These are phyloP conservation scores for Cyberlindnera saturnus DNA, from an alignment of 805 yeast species.

Conservation along the genomic window DNA sequence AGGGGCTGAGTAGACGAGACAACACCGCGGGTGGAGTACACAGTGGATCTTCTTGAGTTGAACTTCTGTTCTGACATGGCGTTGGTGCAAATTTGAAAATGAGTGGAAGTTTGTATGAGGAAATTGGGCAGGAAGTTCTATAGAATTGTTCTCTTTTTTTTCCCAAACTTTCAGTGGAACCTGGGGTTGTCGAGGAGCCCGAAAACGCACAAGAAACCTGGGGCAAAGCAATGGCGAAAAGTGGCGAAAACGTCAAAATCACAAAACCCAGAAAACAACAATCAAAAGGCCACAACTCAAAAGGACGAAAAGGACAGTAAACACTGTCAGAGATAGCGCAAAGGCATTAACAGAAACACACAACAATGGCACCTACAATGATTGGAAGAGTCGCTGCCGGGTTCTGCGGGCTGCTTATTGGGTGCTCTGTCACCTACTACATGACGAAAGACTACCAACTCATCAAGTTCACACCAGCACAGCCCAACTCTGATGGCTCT, in stretches of 20 bases:
- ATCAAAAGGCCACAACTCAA: too few relatives aligned
- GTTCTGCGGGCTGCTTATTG: slow-evolving; percentile 11
- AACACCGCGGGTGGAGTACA: slow-evolving; percentile 65
- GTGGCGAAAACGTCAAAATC: too few relatives aligned
- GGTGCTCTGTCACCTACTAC: slow-evolving; percentile 11
- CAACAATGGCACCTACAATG: slow-evolving; percentile 8
- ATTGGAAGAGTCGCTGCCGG: slow-evolving; percentile 15
- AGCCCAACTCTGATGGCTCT: slow-evolving; percentile 33
- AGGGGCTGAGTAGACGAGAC: slow-evolving; percentile 73
- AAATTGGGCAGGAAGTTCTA: too few relatives aligned
- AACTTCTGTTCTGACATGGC: slow-evolving; percentile 20
- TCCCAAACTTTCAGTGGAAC: too few relatives aligned
- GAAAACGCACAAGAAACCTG: too few relatives aligned
- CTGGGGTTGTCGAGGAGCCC: too few relatives aligned
- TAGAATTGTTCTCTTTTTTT: too few relatives aligned
- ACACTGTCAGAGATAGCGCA: neutral
- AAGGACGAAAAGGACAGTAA: too few relatives aligned
- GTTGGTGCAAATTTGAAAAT: neutral
- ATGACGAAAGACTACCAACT: slow-evolving; percentile 24
- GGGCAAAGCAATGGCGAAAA: too few relatives aligned
- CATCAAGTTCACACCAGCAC: slow-evolving; percentile 35
- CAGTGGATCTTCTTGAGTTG: slow-evolving; percentile 64
- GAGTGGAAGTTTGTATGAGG: too few relatives aligned
- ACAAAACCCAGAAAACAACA: too few relatives aligned
- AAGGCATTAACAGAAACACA: neutral